phyloP scores from a whole-genome alignment of 257 asterid species.

The Solanum pimpinellifolium region DNA sequence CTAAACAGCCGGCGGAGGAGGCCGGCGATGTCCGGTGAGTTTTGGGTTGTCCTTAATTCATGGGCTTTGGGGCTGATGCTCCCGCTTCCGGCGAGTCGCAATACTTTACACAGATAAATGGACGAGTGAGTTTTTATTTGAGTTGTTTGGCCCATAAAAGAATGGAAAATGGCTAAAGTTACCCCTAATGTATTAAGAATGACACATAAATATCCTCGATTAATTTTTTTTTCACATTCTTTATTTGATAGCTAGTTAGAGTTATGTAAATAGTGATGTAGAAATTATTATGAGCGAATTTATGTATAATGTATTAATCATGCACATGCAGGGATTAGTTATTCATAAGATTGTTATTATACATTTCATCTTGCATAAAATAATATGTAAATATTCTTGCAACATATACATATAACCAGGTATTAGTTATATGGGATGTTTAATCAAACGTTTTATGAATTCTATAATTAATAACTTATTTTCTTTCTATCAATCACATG shows the following conservation, averaged over 20 bases:
- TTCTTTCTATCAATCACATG: not conserved
- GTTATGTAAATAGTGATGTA: too few species aligned
- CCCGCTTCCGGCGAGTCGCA: not conserved
- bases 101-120: not conserved
- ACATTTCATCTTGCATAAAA: too few species aligned
- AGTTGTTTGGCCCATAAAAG: not conserved
- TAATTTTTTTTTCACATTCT: not conserved
- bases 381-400: too few species aligned
- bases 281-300: too few species aligned
- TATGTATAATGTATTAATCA: too few species aligned
- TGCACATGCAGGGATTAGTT: too few species aligned
- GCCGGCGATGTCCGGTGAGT: not conserved
- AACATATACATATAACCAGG: not conserved
- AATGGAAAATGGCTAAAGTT: not conserved
- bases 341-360: too few species aligned
- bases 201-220: not conserved
- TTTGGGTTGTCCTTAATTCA: not conserved
- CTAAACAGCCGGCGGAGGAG: not conserved
- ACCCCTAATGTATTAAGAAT: not conserved
- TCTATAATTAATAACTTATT: not conserved
- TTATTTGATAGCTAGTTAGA: too few species aligned
- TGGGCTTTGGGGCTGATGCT: not conserved
- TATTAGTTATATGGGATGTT: not conserved
- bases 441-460: too few species aligned
- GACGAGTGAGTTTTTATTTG: not conserved